Percentiles rank a stretch among this genome's conserved stretches.
phyloP scores from a whole-genome alignment of 1,139 yeast genomes.

The Arxiozyma bovina region DNA sequence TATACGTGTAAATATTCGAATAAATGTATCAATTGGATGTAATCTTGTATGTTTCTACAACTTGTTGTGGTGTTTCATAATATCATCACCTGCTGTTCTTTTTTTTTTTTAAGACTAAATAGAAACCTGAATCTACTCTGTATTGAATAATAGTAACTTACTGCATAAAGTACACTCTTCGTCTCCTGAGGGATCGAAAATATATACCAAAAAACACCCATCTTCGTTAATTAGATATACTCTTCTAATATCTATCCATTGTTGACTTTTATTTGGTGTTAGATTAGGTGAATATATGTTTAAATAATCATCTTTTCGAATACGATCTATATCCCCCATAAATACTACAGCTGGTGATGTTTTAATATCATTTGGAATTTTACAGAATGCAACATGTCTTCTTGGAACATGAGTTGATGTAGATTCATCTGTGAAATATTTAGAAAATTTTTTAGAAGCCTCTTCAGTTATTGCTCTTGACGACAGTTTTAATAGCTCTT shows the following conservation, averaged over 20 bases:
- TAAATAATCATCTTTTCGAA: constrained; percentile 16
- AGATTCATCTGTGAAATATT: constrained; percentile 59
- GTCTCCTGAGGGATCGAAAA: constrained; percentile 78
- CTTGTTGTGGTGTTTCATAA: too few species aligned
- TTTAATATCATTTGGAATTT: constrained; percentile 48
- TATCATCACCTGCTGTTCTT: too few species aligned
- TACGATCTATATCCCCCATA: neutral
- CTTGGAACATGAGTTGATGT: constrained; percentile 81
- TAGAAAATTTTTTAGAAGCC: constrained; percentile 4
- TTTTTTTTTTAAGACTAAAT: too few species aligned
- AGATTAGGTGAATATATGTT: constrained; percentile 9
- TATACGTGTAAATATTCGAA: neutral
- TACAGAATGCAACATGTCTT: constrained; percentile 85
- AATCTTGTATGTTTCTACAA: too few species aligned
- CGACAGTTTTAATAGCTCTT: neutral
- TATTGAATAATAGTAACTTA: constrained; percentile 5
- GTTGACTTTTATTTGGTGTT: neutral
- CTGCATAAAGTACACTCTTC: constrained; percentile 50
- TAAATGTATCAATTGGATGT: neutral
- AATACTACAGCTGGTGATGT: constrained; percentile 8
- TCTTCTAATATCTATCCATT: neutral
- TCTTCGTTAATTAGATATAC: constrained; percentile 66
- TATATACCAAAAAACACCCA: constrained; percentile 77
- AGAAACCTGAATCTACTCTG: neutral
- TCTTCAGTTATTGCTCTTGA: neutral